Base-by-base conservation (phyloP, 2,329 filamentous ascomycete genomes). In the Drechslerella stenobrocha region DNA sequence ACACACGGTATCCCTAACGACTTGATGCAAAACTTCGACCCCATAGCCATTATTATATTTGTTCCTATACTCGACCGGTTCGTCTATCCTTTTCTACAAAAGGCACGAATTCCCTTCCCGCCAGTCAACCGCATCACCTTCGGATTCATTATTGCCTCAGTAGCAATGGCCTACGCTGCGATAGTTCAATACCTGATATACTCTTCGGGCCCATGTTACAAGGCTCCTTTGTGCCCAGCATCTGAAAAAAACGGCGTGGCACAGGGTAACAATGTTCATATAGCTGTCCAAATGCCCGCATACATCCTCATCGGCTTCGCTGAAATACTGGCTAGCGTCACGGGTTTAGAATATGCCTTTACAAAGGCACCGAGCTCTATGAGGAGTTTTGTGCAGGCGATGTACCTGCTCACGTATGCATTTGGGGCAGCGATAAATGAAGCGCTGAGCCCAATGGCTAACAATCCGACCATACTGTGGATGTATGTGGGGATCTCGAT, bases 341-440 rank as follows among this genome's bases (percentile, higher is more conserved):
- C 86, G 0, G 83, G 83, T 67, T 80, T 87, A 8, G 87, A 89
- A 74, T 88, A 89, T 71, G 86, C 85, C 15, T 89, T 85, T 76
- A 87, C 85, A 73, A 88, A 89, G 76, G 86, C 87, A 0, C 86
- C 86, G 1, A 81, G 81, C 40, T 83, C 80, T 74, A 87, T 89
- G 85, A 83, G 85, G 74, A 83, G 82, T 0, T 83, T 82, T 11
- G 81, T 85, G 24, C 79, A 82, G 72, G 79, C 82, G 0, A 77
- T 85, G 63, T 82, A 79, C 71, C 76, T 84, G 6, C 79, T 85
- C 70, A 84, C 81, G 70, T 83, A 80, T 58, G 83, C 83, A 0
- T 77, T 85, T 67, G 82, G 81, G 2, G 79, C 79, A 34, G 82
- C 82, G 1, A 71, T 81, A 4, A 77, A 77, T 24, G 76, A 80